Base-by-base conservation (phyloP, 805 yeast genomes). In the Candida berthetii region DNA sequence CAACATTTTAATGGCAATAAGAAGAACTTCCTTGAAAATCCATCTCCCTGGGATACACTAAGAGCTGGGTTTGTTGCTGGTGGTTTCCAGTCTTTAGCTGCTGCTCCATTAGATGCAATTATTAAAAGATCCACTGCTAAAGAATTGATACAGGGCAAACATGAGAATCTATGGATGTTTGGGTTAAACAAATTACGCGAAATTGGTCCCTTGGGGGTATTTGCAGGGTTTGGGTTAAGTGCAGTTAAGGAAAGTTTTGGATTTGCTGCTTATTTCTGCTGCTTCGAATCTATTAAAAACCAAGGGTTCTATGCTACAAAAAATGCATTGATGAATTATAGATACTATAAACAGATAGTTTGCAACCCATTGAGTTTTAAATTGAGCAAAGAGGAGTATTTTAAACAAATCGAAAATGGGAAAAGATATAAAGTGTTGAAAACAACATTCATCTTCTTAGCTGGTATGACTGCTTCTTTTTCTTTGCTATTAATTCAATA, bases 71-170 rank as follows among this genome's bases (percentile, higher is more conserved):
- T 82, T 42, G 48, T 86, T 0, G 96, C 96, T 0, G 97, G 97
- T 1, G 78, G 82, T 0, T 78, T 80, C 19, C 96, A 93, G 52
- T 84, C 95, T n/a, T 64, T 87, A 15, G 90, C 87, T 1, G 96
- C 96, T 2, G 91, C 96, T 2, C 98, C 98, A 0, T 71, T 91
- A 4, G 97, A 91, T 62, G 96, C 97, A 7, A 78, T 91, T 3
- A 85, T 83, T 54, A 78, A 95, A 2, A 71, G 97, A 49, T 85
- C 90, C 48, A 72, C 80, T 2, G 82, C 87, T 5, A 76, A 83
- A 10, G 96, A 88, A 49, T 64, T 90, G 40, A 61, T 87, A 14
- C 72, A 74, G 40, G 85, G 88, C 7, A 69, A 72, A 27, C 81
- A 85, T 60, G 75, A 75, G 43, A 83, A 83, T 43, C 59, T 90